Conservation (phyloP, 2,329 filamentous ascomycete genomes). For the Chaetomium sp. region DNA sequence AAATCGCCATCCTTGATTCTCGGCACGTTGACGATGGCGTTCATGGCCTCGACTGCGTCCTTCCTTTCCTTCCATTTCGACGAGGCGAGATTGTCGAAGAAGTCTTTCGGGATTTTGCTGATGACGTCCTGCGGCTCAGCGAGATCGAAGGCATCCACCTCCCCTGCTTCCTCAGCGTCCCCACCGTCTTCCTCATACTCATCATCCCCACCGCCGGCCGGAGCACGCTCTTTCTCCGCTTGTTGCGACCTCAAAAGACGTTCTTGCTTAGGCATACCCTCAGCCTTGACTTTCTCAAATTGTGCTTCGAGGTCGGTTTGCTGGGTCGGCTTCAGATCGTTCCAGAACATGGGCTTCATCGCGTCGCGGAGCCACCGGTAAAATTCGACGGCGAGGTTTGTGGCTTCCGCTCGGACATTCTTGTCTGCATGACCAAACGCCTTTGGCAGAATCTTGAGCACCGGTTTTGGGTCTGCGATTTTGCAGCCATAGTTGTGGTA, state of each 20-base stretch:
- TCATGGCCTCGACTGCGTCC: constrained; percentile 84
- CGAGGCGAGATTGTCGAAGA: constrained; percentile 80
- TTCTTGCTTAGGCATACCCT: constrained; percentile 86
- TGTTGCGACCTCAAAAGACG: constrained; percentile 86
- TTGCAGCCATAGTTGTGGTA: constrained; percentile 97
- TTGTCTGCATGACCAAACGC: constrained; percentile 96
- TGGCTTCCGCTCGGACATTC: constrained; percentile 92
- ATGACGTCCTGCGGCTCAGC: constrained; percentile 86
- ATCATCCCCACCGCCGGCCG: constrained; percentile 59
- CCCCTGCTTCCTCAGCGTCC: constrained; percentile 63
- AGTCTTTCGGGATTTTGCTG: constrained; percentile 77
- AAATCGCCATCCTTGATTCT: constrained; percentile 91
- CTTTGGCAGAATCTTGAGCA: constrained; percentile 86
- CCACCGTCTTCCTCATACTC: constrained; percentile 61
- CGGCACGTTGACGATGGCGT: constrained; percentile 76
- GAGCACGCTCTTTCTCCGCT: constrained; percentile 73
- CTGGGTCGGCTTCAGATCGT: constrained; percentile 90
- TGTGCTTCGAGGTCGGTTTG: constrained; percentile 91
- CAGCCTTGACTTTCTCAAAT: constrained; percentile 90
- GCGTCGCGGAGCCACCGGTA: constrained; percentile 97
- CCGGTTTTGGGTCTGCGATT: constrained; percentile 87
- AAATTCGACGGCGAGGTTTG: constrained; percentile 86
- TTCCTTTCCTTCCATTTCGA: constrained; percentile 99
- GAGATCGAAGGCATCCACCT: constrained; percentile 79
- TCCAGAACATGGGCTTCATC: constrained; percentile 98